These are phyloP conservation scores for Coemansia sp. DNA, from an alignment of 192 early-diverging fungal genomes.

Conservation along the genomic window DNA sequence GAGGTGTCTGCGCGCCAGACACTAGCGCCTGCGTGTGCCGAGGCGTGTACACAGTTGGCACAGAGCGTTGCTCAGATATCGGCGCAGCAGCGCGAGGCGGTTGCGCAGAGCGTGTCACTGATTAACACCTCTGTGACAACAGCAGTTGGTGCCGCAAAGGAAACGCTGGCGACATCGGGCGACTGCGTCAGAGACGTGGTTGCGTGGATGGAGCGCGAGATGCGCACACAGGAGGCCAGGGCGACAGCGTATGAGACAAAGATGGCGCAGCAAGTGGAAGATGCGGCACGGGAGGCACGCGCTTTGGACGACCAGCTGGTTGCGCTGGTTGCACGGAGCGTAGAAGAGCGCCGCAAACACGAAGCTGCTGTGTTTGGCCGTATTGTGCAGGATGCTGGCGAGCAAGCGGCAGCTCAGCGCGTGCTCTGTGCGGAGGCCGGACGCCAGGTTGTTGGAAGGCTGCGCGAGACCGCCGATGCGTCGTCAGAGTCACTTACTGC, in stretches of 20 bases:
- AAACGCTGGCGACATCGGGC: background rate
- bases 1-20: background rate
- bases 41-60: background rate
- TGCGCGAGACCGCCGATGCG: background rate
- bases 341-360: conserved; percentile 17
- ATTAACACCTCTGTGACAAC: background rate
- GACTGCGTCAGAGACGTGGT: background rate
- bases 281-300: conserved; percentile 12
- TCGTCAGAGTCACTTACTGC: background rate
- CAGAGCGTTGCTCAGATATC: background rate
- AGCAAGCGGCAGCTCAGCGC: background rate
- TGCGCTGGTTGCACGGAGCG: conserved; percentile 11
- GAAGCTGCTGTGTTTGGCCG: conserved; percentile 9
- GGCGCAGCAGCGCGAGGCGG: background rate
- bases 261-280: conserved; percentile 32
- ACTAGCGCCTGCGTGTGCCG: background rate
- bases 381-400: background rate
- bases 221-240: conserved; percentile 8
- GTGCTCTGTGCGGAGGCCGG: background rate
- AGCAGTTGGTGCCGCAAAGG: background rate
- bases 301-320: conserved; percentile 20
- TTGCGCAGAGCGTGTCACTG: background rate
- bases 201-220: background rate
- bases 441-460: background rate
- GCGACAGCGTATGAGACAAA: conserved; percentile 8